Conservation (phyloP, 371 early-diverging fungal species). For the Basidiobolus meristosporus region DNA sequence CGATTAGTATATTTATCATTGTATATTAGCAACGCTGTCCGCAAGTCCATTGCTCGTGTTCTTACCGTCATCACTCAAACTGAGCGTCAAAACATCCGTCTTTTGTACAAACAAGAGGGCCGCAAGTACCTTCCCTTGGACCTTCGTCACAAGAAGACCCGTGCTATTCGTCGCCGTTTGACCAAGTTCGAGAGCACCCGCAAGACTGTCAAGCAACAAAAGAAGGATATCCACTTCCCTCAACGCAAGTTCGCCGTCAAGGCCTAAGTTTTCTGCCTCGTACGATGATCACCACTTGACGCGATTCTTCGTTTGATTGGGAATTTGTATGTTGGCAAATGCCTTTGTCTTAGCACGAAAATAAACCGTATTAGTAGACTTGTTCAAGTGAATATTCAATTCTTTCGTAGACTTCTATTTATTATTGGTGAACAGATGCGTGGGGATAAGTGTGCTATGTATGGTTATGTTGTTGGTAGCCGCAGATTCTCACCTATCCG, state of each 20-base stretch:
- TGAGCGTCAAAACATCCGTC: conserved; percentile 62
- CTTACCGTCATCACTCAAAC: conserved; percentile 83
- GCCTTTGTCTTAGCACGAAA: no score
- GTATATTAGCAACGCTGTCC: conserved; percentile 36
- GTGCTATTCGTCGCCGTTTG: conserved; percentile 87
- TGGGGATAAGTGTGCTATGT: no score
- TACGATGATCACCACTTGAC: no score
- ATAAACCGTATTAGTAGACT: no score
- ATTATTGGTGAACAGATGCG: no score
- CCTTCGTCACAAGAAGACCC: conserved; percentile 89
- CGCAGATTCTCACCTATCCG: no score
- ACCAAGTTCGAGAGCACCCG: conserved; percentile 32
- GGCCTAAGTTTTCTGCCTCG: conserved; percentile 26
- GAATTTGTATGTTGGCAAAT: no score
- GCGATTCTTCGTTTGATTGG: no score
- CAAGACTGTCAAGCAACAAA: conserved; percentile 20
- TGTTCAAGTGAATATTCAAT: no score
- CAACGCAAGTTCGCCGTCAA: conserved; percentile 69
- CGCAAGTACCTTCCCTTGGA: conserved; percentile 86
- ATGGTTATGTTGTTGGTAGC: no score
- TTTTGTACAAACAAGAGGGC: conserved; percentile 45
- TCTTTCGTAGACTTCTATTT: no score
- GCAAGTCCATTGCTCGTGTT: conserved; percentile 83
- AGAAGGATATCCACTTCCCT: conserved; percentile 72
- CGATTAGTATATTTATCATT: background rate